Evolutionary conservation across 768 basidiomycete species (phyloP).

Genomic region (Leccinum variicolor): DNA sequence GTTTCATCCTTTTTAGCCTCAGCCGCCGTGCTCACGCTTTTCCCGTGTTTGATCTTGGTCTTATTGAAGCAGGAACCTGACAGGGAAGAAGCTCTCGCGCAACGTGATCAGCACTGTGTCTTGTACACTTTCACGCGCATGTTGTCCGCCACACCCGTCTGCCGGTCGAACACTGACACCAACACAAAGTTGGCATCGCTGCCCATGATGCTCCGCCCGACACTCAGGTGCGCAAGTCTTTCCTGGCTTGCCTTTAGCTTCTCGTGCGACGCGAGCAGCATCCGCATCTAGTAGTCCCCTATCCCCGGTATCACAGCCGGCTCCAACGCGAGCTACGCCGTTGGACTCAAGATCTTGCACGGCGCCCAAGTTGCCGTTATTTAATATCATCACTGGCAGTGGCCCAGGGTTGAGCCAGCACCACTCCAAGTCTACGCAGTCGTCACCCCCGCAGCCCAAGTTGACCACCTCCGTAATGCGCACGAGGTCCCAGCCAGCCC

Average conservation of each 20-base stretch:
- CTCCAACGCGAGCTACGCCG: conserved; percentile 74
- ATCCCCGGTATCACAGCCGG: conserved; percentile 58
- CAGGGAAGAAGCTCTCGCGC: too few relatives aligned
- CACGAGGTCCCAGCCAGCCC: conserved; percentile 94
- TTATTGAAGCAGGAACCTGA: too few relatives aligned
- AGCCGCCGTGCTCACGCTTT: too few relatives aligned
- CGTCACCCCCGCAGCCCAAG: neutral
- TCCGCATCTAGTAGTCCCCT: too few relatives aligned
- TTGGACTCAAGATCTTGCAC: conserved; percentile 92
- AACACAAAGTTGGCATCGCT: conserved; percentile 81
- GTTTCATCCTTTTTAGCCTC: too few relatives aligned
- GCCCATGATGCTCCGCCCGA: conserved; percentile 71
- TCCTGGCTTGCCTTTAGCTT: conserved; percentile 50
- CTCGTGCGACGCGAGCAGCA: conserved; percentile 54
- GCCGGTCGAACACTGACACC: conserved; percentile 13
- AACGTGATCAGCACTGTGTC: conserved; percentile 8
- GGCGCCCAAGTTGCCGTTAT: conserved; percentile 62
- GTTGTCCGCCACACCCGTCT: conserved; percentile 47
- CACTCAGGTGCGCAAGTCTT: conserved; percentile 45
- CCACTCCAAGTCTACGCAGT: conserved; percentile 71
- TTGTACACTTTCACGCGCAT: conserved; percentile 64
- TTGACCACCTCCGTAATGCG: conserved; percentile 17
- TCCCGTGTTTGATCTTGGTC: too few relatives aligned
- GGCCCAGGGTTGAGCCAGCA: too few relatives aligned
- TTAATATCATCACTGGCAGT: too few relatives aligned